Evolutionary conservation across 129 eudicot genomes (phyloP), one percentile per base, ranked within the genome.

Genomic region (Escallonia herrerae): DNA sequence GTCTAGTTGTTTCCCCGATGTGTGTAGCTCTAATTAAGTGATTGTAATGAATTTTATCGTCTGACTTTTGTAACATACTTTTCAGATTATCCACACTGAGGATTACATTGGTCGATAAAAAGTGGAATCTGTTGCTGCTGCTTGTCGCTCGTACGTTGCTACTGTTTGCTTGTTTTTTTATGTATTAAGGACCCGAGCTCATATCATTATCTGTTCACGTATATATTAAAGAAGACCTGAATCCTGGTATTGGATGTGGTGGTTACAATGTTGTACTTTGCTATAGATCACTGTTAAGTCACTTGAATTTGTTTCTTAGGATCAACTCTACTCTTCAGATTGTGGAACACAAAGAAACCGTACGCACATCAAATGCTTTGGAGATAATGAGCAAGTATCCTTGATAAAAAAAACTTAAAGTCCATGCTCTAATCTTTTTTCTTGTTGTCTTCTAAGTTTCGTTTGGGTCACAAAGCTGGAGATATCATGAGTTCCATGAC

Each of bases 301-400:
- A 14, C 54, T 47, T 42, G 65, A 52, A 53, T 59, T 2, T 74
- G 54, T 54, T 42, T 66, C 60, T 60, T 72, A 93, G 99, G 73
- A 86, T 93, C 51, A 93, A 93, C 75, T 93, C 99, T 33, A 79
- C 86, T 15, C 43, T 82, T 56, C 83, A 93, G 76, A 76, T 93
- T 57, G 81, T 86, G 58, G 90, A 93, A 70, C 86, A 93, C 80
- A 84, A 72, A 66, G 99, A 93, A 78, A 93, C 97, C 47, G 72
- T 93, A 70, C 90, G 95, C 10, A 85, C 96, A 48, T 79, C 93
- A 1, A 89, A 93, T 80, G 99, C 99, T 4, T 78, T 89, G 86
- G 96, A 86, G 64, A 93, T 93, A 52, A 68, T 93, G 86, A 86
- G 95, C 83, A 80, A 83, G 99, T 93, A 89, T 83, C 82, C 91